Percentiles rank a stretch among this genome's conserved stretches.
These are phyloP conservation scores for Haplosporangium sp. DNA, from an alignment of 371 early-diverging fungal genomes.

Conservation along the genomic window DNA sequence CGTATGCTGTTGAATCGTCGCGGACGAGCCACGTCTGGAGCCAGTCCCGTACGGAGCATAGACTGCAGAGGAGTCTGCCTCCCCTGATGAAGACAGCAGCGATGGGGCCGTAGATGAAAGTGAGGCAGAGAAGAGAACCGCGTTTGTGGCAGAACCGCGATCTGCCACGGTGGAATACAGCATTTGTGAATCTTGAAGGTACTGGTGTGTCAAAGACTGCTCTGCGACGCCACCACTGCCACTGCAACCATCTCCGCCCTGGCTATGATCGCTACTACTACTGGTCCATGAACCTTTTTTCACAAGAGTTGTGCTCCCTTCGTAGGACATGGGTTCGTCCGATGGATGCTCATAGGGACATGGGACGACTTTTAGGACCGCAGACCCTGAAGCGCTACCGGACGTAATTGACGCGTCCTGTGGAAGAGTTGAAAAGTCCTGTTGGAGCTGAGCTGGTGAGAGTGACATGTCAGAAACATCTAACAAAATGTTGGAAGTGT, in stretches of 20 bases:
- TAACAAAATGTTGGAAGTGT: constrained; percentile 2
- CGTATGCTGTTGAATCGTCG: background rate
- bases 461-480: constrained; percentile 9
- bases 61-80: no score
- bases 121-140: background rate
- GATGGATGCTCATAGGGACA: constrained; percentile 6
- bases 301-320: background rate
- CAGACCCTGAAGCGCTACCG: background rate
- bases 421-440: no score
- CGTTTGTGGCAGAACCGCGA: background rate
- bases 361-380: constrained; percentile 1
- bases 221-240: background rate
- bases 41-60: no score
- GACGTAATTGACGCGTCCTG: background rate
- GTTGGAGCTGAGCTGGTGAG: background rate
- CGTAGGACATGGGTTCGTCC: background rate
- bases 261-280: background rate
- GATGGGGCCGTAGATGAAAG: background rate
- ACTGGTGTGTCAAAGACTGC: no score
- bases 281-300: background rate
- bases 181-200: background rate
- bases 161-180: background rate
- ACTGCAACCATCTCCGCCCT: background rate
- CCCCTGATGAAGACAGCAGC: background rate
- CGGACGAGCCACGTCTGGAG: background rate